phyloP scores from a whole-genome alignment of 2,329 filamentous ascomycete genomes.

The Aspergillus sclerotialis region DNA sequence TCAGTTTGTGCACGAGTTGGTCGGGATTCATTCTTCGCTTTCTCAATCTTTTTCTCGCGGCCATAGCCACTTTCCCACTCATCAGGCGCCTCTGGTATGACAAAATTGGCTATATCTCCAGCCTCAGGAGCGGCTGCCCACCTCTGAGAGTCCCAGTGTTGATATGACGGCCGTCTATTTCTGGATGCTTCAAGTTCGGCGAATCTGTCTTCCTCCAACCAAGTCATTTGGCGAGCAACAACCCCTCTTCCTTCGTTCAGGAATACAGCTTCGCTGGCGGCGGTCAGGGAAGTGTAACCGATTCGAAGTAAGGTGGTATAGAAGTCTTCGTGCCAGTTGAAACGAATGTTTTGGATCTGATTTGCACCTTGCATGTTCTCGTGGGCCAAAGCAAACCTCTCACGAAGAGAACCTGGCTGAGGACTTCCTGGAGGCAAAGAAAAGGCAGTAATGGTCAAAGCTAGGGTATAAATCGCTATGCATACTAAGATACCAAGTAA shows the following conservation, averaged over 20 bases:
- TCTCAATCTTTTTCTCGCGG: slow-evolving; percentile 39
- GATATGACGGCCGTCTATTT: slow-evolving; percentile 15
- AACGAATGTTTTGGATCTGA: slow-evolving; percentile 70
- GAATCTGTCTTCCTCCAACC: slow-evolving; percentile 83
- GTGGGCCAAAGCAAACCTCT: slow-evolving; percentile 65
- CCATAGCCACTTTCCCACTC: slow-evolving; percentile 42
- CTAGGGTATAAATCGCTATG: slow-evolving; percentile 67
- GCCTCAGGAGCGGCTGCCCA: slow-evolving; percentile 21
- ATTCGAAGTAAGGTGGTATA: slow-evolving; percentile 83
- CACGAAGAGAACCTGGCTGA: slow-evolving; percentile 40
- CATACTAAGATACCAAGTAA: slow-evolving; percentile 72
- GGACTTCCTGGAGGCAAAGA: slow-evolving; percentile 51
- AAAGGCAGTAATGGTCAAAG: slow-evolving; percentile 67
- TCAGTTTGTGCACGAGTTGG: slow-evolving; percentile 29
- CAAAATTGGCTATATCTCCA: slow-evolving; percentile 27
- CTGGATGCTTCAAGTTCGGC: slow-evolving; percentile 60
- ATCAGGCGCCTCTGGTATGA: slow-evolving; percentile 21
- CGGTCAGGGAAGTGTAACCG: slow-evolving; percentile 81
- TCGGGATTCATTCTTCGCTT: slow-evolving; percentile 25
- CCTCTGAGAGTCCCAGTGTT: slow-evolving; percentile 9
- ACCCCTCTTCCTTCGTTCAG: slow-evolving; percentile 80
- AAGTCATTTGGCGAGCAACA: slow-evolving; percentile 68
- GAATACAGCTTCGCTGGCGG: slow-evolving; percentile 92
- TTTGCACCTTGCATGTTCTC: slow-evolving; percentile 88
- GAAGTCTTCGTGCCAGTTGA: slow-evolving; percentile 88